phyloP scores from a whole-genome alignment of 1,284 basidiomycete species.

The Marasmius oreades region DNA sequence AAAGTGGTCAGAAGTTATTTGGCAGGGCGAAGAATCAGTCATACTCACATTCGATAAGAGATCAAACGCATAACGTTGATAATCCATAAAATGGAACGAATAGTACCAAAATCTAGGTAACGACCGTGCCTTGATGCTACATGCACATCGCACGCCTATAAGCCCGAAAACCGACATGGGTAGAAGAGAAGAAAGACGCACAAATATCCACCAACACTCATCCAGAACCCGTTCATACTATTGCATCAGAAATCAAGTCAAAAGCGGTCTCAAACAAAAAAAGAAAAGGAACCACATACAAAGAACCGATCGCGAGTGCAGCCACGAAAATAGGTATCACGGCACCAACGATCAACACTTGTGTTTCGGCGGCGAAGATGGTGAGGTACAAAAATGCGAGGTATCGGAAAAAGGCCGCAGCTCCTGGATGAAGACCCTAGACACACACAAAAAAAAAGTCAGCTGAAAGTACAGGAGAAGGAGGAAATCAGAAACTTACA shows the following conservation, averaged over 20 bases:
- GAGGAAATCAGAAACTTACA: conserved; percentile 19
- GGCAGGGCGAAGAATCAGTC: background rate
- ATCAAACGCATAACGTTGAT: conserved; percentile 45
- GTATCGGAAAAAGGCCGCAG: conserved; percentile 49
- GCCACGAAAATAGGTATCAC: conserved; percentile 59
- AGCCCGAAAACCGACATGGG: no score
- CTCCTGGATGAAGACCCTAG: conserved; percentile 48
- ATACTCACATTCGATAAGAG: conserved; percentile 31
- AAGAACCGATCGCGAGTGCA: conserved; percentile 52
- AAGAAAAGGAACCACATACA: conserved; percentile 28
- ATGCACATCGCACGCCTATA: no score
- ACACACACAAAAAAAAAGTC: background rate
- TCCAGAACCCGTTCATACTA: conserved; percentile 61
- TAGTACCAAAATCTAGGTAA: conserved; percentile 58
- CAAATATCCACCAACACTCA: conserved; percentile 42
- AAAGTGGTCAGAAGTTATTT: background rate
- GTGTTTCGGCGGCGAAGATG: conserved; percentile 54
- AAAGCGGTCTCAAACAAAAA: background rate
- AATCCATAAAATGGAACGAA: conserved; percentile 54
- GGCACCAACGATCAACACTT: conserved; percentile 49
- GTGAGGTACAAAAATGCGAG: conserved; percentile 54
- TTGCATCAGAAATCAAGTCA: background rate
- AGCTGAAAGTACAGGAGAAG: background rate
- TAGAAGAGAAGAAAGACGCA: background rate
- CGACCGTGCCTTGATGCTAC: conserved; percentile 45